Percentiles rank a stretch among this genome's conserved stretches.
Evolutionary conservation across 345 rosid genomes (phyloP).

Genomic region (Camelina neglecta): DNA sequence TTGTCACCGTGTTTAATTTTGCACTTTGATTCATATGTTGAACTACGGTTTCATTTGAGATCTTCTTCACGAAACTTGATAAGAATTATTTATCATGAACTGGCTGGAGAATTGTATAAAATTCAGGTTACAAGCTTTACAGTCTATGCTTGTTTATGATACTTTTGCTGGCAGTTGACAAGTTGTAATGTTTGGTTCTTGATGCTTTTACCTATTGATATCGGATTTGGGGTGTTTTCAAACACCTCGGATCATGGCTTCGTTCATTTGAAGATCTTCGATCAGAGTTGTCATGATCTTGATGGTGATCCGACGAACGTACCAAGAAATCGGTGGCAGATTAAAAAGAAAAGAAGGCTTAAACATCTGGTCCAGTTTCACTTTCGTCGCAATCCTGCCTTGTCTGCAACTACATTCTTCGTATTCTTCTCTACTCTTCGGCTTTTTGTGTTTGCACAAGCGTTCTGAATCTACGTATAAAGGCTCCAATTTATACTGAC

Average conservation of each 20-base stretch:
- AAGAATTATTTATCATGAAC: too few relatives aligned
- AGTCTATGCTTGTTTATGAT: not conserved
- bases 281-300: conserved; percentile 65
- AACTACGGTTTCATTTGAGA: not conserved
- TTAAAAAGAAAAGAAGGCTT: conserved; percentile 64
- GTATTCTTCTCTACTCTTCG: conserved; percentile 64
- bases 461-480: conserved; percentile 61
- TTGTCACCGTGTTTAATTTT: not conserved
- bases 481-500: conserved; percentile 71
- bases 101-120: too few relatives aligned
- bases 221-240: not conserved
- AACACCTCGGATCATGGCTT: not conserved
- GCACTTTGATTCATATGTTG: not conserved
- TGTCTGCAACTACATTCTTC: conserved; percentile 58
- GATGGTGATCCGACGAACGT: conserved; percentile 66
- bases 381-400: conserved; percentile 73
- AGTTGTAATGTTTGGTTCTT: not conserved
- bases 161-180: not conserved
- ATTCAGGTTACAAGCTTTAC: too few relatives aligned
- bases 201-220: not conserved
- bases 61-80: not conserved
- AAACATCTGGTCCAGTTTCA: conserved; percentile 67
- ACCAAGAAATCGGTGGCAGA: conserved; percentile 85
- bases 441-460: conserved; percentile 58
- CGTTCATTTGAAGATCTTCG: conserved; percentile 42